phyloP scores from a whole-genome alignment of 2,329 filamentous ascomycete genomes.

The Gaeumannomyces sp. region DNA sequence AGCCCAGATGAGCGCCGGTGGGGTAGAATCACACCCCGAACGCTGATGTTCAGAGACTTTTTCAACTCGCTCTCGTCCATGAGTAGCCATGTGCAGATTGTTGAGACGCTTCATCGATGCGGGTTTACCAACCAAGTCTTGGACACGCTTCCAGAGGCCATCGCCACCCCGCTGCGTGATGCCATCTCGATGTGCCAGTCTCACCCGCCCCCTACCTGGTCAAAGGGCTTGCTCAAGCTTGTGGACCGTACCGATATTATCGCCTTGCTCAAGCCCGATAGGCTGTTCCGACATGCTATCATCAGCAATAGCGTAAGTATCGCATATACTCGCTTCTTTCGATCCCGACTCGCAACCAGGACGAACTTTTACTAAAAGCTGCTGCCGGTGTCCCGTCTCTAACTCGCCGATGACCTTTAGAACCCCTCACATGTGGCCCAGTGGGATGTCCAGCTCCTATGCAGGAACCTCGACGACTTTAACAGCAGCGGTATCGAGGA shows the following conservation, averaged over 20 bases:
- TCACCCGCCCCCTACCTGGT: slow-evolving; percentile 74
- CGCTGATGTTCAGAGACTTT: slow-evolving; percentile 62
- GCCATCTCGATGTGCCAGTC: slow-evolving; percentile 78
- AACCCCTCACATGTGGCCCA: slow-evolving; percentile 58
- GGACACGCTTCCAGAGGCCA: slow-evolving; percentile 77
- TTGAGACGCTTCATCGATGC: slow-evolving; percentile 67
- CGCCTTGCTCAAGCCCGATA: slow-evolving; percentile 50
- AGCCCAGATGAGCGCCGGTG: slow-evolving; percentile 33
- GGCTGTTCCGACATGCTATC: slow-evolving; percentile 23
- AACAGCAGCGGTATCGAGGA: slow-evolving; percentile 62
- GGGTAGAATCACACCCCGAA: slow-evolving; percentile 55
- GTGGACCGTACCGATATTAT: slow-evolving; percentile 79
- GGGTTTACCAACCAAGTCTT: slow-evolving; percentile 62
- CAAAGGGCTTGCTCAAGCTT: slow-evolving; percentile 61
- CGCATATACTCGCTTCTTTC: background rate
- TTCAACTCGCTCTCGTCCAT: slow-evolving; percentile 51
- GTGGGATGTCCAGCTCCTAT: slow-evolving; percentile 75
- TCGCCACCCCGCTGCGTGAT: slow-evolving; percentile 76
- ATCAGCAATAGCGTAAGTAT: slow-evolving; percentile 7
- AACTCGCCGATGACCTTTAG: slow-evolving; percentile 26
- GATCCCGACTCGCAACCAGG: background rate
- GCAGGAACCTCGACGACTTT: slow-evolving; percentile 56
- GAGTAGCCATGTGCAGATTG: slow-evolving; percentile 53
- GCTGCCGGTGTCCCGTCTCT: slow-evolving; percentile 16
- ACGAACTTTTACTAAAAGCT: background rate